A percentile compares a stretch with the other conserved stretches of the same genome.
Evolutionary conservation across 306 rosid genomes (phyloP).

Genomic region (Hippophae tibetana): DNA sequence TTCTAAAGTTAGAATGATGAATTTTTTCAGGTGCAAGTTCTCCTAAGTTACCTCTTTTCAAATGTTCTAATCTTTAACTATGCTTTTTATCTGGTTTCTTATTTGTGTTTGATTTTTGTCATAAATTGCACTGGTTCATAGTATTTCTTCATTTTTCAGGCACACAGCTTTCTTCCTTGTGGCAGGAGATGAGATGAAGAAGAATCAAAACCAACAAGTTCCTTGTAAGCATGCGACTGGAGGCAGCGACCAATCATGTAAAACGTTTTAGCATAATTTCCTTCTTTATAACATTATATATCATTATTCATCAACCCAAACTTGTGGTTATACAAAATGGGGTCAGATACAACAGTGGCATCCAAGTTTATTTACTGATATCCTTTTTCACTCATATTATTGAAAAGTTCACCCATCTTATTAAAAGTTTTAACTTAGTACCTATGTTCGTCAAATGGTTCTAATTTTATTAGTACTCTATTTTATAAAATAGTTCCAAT

Average conservation of each 20-base stretch:
- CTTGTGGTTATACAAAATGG: background rate
- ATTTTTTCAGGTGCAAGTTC: slow-evolving; percentile 56
- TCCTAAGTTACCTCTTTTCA: background rate
- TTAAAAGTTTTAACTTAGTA: too few relatives aligned
- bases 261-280: slow-evolving; percentile 16
- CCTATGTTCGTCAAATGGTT: too few relatives aligned
- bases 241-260: slow-evolving; percentile 23
- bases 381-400: too few relatives aligned
- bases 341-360: too few relatives aligned
- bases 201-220: slow-evolving; percentile 34
- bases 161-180: slow-evolving; percentile 87
- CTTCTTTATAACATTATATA: background rate
- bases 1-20: slow-evolving; percentile 53
- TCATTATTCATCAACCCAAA: slow-evolving; percentile 10
- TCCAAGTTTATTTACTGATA: too few relatives aligned
- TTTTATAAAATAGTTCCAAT: too few relatives aligned
- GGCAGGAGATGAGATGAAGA: slow-evolving; percentile 65
- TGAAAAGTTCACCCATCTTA: too few relatives aligned
- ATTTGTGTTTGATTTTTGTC: slow-evolving; percentile 1
- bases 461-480: too few relatives aligned
- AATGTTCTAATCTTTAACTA: background rate
- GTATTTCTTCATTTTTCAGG: slow-evolving; percentile 23
- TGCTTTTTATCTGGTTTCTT: background rate
- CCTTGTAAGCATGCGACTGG: slow-evolving; percentile 43
- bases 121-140: background rate